Evolutionary conservation across 441 rosid species (phyloP).

Genomic region (Erodium moschatum): DNA sequence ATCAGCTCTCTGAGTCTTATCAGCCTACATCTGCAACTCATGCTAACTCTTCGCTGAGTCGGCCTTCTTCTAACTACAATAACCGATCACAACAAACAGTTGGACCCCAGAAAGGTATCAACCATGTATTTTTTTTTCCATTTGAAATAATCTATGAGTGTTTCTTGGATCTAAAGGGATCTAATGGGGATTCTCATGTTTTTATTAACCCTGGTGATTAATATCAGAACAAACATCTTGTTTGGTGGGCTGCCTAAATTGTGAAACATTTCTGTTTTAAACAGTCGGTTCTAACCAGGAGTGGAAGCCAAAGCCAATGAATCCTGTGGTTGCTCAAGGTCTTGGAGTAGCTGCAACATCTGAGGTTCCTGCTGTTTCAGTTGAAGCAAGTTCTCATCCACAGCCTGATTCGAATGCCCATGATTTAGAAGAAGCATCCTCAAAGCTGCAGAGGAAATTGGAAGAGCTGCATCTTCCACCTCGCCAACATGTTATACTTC

Average conservation of each 20-base stretch:
- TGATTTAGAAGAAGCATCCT: slow-evolving; percentile 50
- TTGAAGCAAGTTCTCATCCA: slow-evolving; percentile 36
- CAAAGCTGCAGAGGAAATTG: slow-evolving; percentile 62
- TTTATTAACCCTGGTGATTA: background rate
- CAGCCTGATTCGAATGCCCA: slow-evolving; percentile 32
- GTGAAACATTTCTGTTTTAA: slow-evolving; percentile 23
- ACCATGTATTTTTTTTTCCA: background rate
- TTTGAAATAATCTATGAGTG: background rate
- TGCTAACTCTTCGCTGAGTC: slow-evolving; percentile 48
- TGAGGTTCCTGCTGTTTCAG: slow-evolving; percentile 36
- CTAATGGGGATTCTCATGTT: background rate
- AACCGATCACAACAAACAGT: slow-evolving; percentile 52
- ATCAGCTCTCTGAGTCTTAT: slow-evolving; percentile 40
- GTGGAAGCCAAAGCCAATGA: slow-evolving; percentile 85
- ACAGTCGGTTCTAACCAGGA: slow-evolving; percentile 60
- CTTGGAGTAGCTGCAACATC: slow-evolving; percentile 44
- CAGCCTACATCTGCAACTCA: slow-evolving; percentile 42
- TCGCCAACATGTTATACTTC: slow-evolving; percentile 82
- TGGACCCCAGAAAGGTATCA: slow-evolving; percentile 62
- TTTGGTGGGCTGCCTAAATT: slow-evolving; percentile 18
- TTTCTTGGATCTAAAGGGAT: background rate
- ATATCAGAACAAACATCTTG: background rate
- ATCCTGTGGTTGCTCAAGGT: slow-evolving; percentile 37
- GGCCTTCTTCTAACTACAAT: slow-evolving; percentile 69
- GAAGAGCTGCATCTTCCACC: slow-evolving; percentile 63